Percentiles rank a stretch among this genome's conserved stretches.
Evolutionary conservation across 192 early-diverging fungal species (phyloP).

Genomic region (Umbelopsis sp.): DNA sequence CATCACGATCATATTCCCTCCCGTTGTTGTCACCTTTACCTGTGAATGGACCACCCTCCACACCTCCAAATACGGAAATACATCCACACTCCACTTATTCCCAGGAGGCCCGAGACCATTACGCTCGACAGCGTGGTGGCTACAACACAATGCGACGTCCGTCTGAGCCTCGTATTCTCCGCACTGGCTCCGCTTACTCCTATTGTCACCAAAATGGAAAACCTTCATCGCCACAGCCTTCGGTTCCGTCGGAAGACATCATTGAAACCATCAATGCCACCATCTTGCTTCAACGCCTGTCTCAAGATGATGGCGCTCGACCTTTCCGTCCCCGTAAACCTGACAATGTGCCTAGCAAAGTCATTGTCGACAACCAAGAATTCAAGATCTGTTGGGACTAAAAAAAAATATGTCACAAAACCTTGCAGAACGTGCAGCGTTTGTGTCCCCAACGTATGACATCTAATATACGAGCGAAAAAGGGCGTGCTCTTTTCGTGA

Average conservation of each 20-base stretch:
- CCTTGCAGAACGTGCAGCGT: too few species aligned
- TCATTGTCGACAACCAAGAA: constrained; percentile 36
- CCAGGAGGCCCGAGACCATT: constrained; percentile 6
- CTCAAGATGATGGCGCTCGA: constrained; percentile 50
- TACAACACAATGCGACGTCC: constrained; percentile 14
- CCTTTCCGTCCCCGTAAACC: constrained; percentile 36
- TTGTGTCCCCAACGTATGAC: too few species aligned
- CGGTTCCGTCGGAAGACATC: constrained; percentile 25
- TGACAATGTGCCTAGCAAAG: constrained; percentile 28
- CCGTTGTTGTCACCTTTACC: constrained; percentile 1
- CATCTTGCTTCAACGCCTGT: constrained; percentile 47
- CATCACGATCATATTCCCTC: constrained; percentile 6
- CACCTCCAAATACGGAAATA: constrained; percentile 14
- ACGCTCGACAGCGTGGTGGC: not conserved
- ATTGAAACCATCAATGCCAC: constrained; percentile 38
- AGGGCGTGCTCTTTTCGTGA: too few species aligned
- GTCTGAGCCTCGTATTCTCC: constrained; percentile 17
- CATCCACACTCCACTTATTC: constrained; percentile 19
- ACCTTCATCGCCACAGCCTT: constrained; percentile 15
- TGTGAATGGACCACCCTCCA: not conserved
- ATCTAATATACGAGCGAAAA: too few species aligned
- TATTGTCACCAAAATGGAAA: constrained; percentile 14
- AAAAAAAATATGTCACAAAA: not conserved
- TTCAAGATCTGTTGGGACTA: constrained; percentile 32
- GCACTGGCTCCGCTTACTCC: constrained; percentile 19